Base-by-base conservation (phyloP, 1,284 basidiomycete species). In the Spongiforma sp. region DNA sequence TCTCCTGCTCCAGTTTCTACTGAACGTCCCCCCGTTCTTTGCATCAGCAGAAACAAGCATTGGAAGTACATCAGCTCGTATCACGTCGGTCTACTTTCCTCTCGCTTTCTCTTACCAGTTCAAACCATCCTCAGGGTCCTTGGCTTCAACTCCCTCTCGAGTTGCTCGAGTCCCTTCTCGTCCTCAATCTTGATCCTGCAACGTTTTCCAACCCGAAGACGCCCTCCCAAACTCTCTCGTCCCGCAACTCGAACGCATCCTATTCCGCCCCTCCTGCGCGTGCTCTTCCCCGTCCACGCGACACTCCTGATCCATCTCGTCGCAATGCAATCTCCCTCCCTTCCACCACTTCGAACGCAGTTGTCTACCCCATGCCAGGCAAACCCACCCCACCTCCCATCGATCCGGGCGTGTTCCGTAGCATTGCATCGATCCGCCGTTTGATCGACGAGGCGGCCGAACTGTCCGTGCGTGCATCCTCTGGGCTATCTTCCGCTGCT, bases 21-120 rank as follows among this genome's bases (percentile, higher is more conserved):
- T 57, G 76, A 78, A 37, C 80, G 78, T 62, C 86, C 86, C 21
- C 82, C 87, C 3, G 86, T 91, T 41, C 82, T 93, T 6, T 91
- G 89, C 73, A 93, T 93, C 69, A 92, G 90, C 79, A 86, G 91
- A 68, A 93, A 93, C 79, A 94, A 94, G 75, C 92, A 94, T 72
- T 93, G 92, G 92, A 85, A 88, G 34, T 93, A 94, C 71, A 93
- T 94, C 77, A 92, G 90, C 75, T 93, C 93, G 30, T 94, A 93
- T 75, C 93, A 94, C 77, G 92, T 93, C 79, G 63, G 89, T 87
- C 46, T 55, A 30, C 50, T 41, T 53, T 34, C 41, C 28, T 28
- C 24, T 30, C 28, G 30, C 33, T n/a, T 17, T 14, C 26, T 58
- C 37, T 32, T 17, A n/a, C n/a, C 37, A 46, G 28, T 57, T 57